phyloP scores from a whole-genome alignment of 441 rosid genomes.

The Francoa sonchifolia region DNA sequence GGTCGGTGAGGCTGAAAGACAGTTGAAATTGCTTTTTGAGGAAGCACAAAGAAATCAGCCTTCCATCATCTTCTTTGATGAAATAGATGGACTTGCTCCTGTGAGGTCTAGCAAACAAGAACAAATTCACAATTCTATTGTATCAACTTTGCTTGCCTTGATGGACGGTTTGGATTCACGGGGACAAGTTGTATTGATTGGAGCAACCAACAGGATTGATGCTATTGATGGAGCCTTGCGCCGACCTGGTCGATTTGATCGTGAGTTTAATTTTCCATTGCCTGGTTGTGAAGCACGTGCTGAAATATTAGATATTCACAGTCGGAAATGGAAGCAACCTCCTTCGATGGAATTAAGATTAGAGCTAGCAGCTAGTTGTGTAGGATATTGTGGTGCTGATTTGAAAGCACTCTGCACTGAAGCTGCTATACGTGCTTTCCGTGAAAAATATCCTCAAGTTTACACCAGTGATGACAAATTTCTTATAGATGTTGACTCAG shows the following conservation, averaged over 20 bases:
- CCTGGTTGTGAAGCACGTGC: conserved; percentile 98
- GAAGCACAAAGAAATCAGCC: conserved; percentile 99
- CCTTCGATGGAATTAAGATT: conserved; percentile 71
- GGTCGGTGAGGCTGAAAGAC: conserved; percentile 99
- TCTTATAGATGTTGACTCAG: conserved; percentile 88
- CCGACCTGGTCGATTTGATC: conserved; percentile 98
- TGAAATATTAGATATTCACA: conserved; percentile 91
- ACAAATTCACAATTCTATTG: conserved; percentile 98
- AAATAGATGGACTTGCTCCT: conserved; percentile 99
- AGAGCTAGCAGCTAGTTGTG: conserved; percentile 97
- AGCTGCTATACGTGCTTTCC: conserved; percentile 98
- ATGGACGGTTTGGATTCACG: conserved; percentile 99
- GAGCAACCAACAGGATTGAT: conserved; percentile 99
- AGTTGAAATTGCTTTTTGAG: conserved; percentile 88
- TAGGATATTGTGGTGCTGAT: conserved; percentile 99
- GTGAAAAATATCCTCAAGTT: conserved; percentile 98
- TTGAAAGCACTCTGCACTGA: conserved; percentile 94
- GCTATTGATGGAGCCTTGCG: conserved; percentile 99
- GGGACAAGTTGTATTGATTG: conserved; percentile 99
- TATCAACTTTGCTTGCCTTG: conserved; percentile 93
- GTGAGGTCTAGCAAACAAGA: conserved; percentile 99
- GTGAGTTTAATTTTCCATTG: conserved; percentile 94
- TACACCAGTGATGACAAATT: conserved; percentile 96
- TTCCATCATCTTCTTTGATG: conserved; percentile 96
- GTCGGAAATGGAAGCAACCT: conserved; percentile 96